Conservation (phyloP, 116 monocot genomes). For the Phalaenopsis hybrid region DNA sequence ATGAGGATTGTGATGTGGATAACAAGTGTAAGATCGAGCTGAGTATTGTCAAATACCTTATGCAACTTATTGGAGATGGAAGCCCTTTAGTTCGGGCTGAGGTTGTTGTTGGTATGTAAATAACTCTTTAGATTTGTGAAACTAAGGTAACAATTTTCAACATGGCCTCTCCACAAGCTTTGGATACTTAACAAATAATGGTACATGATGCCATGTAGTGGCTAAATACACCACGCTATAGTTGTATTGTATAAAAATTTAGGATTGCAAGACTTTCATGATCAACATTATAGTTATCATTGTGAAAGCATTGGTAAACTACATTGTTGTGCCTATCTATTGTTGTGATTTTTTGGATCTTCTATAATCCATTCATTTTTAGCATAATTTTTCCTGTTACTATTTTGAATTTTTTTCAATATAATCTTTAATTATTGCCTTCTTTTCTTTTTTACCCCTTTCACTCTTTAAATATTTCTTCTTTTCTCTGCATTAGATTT, state of each 20-base stretch:
- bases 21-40: slow-evolving; percentile 78
- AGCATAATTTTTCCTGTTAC: no score
- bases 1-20: slow-evolving; percentile 80
- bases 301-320: no score
- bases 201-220: background rate
- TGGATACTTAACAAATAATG: background rate
- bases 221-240: background rate
- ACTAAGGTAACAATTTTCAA: background rate
- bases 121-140: background rate
- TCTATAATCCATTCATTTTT: no score
- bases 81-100: slow-evolving; percentile 92
- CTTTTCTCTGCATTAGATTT: no score
- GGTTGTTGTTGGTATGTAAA: slow-evolving; percentile 70
- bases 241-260: background rate
- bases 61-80: slow-evolving; percentile 68
- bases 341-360: no score
- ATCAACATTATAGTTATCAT: no score
- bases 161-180: background rate
- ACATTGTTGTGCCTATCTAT: no score
- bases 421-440: no score
- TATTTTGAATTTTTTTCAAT: no score
- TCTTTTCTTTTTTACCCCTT: no score
- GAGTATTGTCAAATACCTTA: slow-evolving; percentile 50
- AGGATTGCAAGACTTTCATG: no score
- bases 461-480: no score